Percentiles rank a stretch among this genome's conserved stretches.
Conservation (phyloP, 176 grass and related monocot genomes). For the Carex parvula region DNA sequence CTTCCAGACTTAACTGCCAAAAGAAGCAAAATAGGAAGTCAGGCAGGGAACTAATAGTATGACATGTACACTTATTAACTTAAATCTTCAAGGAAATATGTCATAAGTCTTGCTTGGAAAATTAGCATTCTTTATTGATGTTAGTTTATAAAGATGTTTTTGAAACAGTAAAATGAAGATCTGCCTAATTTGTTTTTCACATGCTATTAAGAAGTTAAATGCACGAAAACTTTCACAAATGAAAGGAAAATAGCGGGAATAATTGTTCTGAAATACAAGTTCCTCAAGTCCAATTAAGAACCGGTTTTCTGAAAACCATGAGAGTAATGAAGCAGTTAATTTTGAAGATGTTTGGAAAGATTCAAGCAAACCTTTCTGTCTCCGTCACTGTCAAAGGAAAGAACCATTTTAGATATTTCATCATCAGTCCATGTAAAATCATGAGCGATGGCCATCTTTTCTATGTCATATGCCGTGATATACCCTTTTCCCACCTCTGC, state of each 20-base stretch:
- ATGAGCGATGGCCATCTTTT: constrained; percentile 67
- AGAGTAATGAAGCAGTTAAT: background rate
- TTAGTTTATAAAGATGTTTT: background rate
- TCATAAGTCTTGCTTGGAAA: background rate
- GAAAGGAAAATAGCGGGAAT: background rate
- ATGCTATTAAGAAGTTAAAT: background rate
- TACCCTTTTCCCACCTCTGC: constrained; percentile 84
- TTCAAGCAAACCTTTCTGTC: constrained; percentile 67
- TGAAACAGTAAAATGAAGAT: background rate
- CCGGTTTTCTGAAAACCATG: background rate
- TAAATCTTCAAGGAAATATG: background rate
- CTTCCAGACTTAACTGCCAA: constrained; percentile 72
- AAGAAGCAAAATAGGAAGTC: background rate
- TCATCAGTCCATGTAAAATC: constrained; percentile 85
- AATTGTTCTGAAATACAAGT: background rate
- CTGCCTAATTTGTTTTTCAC: background rate
- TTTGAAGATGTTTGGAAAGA: background rate
- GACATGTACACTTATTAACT: background rate
- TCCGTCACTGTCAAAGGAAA: constrained; percentile 67
- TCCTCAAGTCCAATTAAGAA: background rate
- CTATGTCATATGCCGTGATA: constrained; percentile 66
- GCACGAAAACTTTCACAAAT: background rate
- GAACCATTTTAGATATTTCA: constrained; percentile 81
- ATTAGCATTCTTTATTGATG: background rate
- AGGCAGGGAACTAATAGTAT: background rate